Evolutionary conservation across 1,284 basidiomycete species (phyloP).

Genomic region (Ceratobasidium sp.): DNA sequence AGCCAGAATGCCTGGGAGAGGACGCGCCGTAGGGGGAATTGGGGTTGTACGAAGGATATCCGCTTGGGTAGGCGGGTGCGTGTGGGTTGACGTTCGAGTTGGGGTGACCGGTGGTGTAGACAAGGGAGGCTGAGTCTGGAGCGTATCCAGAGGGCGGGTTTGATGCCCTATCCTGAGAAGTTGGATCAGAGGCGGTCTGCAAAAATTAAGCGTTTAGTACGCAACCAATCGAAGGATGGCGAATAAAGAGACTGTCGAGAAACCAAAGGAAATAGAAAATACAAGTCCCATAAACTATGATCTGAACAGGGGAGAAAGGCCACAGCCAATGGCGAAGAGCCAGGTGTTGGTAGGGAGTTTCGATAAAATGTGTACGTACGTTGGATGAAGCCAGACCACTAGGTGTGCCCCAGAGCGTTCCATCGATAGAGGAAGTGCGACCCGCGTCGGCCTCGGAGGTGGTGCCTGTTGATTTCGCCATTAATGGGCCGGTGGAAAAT

Average conservation of each 20-base stretch:
- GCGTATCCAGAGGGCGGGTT: constrained; percentile 15
- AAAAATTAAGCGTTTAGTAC: constrained; percentile 29
- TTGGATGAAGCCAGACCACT: constrained; percentile 26
- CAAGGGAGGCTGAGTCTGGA: constrained; percentile 23
- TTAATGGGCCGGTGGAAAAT: constrained; percentile 40
- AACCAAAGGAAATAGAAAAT: constrained; percentile 10
- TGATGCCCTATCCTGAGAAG: constrained; percentile 5
- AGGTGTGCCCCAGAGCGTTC: constrained; percentile 13
- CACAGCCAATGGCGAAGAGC: constrained; percentile 3
- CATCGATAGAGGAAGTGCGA: constrained; percentile 7
- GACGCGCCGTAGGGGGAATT: constrained; percentile 24
- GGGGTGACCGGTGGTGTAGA: constrained; percentile 38
- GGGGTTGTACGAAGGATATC: constrained; percentile 30
- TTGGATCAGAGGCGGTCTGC: constrained; percentile 24
- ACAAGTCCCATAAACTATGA: constrained; percentile 11
- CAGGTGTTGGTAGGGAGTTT: neutral
- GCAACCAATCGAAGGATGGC: neutral
- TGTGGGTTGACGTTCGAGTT: neutral
- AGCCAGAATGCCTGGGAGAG: constrained; percentile 20
- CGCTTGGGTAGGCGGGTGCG: constrained; percentile 8
- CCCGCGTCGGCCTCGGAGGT: constrained; percentile 24
- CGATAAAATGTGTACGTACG: constrained; percentile 8
- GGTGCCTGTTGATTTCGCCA: constrained; percentile 29
- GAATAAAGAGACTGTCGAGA: constrained; percentile 11
- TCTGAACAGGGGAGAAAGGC: constrained; percentile 15